Evolutionary conservation across 2,329 filamentous ascomycete species (phyloP), one percentile per base, ranked within the genome.

Genomic region (Tolypocladium ophioglossoides): DNA sequence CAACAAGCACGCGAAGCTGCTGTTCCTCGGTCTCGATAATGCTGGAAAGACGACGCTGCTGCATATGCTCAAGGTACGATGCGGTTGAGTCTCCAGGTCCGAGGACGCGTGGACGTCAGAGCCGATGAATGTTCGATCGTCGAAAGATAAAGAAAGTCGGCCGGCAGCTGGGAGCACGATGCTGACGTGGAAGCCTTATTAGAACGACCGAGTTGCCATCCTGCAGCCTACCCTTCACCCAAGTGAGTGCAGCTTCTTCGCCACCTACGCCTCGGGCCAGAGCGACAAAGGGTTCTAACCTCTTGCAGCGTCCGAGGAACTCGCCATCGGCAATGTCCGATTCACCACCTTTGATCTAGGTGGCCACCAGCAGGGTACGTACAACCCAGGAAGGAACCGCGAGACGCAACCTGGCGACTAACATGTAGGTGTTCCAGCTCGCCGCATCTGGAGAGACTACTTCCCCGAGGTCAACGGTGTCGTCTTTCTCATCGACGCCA

Each of bases 401-500:
- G 32, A 41, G 6, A 24, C 11, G 30, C 5, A 16, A 30, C n/a
- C 51, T 50, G 58, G 51, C 60, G 37, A 11, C 14, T n/a, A 16
- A 27, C 18, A n/a, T 35, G 49, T 22, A 32, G 27, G 27, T n/a
- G 27, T n/a, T 22, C 34, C 20, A 91, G 91, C 91, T 59, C 89
- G 91, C 63, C 89, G 91, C 66, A 85, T 96, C 64, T 96, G 91
- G 91, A 92, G 91, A 72, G 91, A 96, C 69, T 96, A 95, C 76
- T 95, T 96, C 81, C 91, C 91, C 64, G 91, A 96, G 77, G 91
- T 96, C 60, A 91, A 86, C 73, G 91, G 92, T 57, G 95, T 97
- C 64, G 91, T 99, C 63, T 99, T 97, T 81, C 86, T 97, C 55
- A 89, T 99, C 64, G 94, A 99, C 67, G 91, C 94, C 66, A 96